phyloP scores from a whole-genome alignment of 2,329 filamentous ascomycete genomes.

The Domatiomyces catenatus region DNA sequence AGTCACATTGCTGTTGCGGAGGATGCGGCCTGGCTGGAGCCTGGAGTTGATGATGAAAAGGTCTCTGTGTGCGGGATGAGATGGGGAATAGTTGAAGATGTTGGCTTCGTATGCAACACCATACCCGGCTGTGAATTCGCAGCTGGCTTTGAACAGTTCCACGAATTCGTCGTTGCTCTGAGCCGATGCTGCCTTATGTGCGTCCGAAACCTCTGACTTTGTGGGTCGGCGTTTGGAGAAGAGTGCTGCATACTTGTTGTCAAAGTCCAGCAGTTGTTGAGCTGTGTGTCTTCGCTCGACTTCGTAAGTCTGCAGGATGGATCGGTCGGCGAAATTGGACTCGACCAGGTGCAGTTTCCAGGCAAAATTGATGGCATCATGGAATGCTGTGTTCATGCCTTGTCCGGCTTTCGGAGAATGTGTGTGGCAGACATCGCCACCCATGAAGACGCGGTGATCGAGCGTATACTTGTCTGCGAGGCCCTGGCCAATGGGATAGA shows the following conservation, averaged over 20 bases:
- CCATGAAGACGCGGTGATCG: constrained; percentile 51
- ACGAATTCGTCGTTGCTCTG: constrained; percentile 57
- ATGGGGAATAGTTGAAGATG: constrained; percentile 63
- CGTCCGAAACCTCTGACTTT: constrained; percentile 55
- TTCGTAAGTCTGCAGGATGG: constrained; percentile 71
- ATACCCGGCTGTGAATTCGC: constrained; percentile 85
- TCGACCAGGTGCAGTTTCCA: constrained; percentile 96
- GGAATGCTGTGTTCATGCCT: constrained; percentile 47
- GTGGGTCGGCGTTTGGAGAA: constrained; percentile 68
- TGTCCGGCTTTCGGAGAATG: constrained; percentile 50
- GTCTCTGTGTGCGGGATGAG: constrained; percentile 53
- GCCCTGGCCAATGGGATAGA: constrained; percentile 51
- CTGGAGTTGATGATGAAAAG: constrained; percentile 48
- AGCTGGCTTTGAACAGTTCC: constrained; percentile 76
- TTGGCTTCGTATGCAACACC: constrained; percentile 77
- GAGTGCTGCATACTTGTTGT: constrained; percentile 75
- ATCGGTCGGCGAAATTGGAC: constrained; percentile 59
- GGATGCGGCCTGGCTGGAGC: constrained; percentile 57
- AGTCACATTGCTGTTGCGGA: constrained; percentile 68
- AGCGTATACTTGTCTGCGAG: constrained; percentile 50
- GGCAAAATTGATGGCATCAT: constrained; percentile 65
- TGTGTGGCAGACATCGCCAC: constrained; percentile 49
- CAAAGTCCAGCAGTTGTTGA: constrained; percentile 70
- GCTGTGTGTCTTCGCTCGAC: constrained; percentile 71
- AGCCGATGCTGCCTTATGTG: constrained; percentile 27